Evolutionary conservation across 371 early-diverging fungal genomes (phyloP).

Genomic region (Chytridiales sp.): DNA sequence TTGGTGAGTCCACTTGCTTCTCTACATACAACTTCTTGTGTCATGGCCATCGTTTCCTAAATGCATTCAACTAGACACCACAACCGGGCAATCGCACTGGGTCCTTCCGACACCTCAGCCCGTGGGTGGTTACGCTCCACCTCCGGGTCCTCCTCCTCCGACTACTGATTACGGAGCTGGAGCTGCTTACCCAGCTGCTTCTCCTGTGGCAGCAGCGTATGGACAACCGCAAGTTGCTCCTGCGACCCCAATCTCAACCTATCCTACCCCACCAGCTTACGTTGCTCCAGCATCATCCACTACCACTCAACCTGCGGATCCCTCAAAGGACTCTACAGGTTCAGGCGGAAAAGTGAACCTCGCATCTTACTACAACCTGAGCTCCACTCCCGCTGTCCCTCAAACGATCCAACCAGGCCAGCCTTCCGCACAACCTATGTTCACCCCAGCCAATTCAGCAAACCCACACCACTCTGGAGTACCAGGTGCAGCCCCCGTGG

Average conservation of each 20-base stretch:
- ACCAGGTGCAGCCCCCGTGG: constrained; percentile 18
- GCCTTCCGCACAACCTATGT: not conserved
- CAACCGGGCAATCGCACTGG: constrained; percentile 27
- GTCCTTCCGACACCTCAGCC: constrained; percentile 18
- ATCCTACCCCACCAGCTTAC: not conserved
- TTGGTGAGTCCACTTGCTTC: constrained; percentile 15
- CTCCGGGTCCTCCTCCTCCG: constrained; percentile 17
- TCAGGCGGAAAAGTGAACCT: not conserved
- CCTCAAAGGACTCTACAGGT: not conserved
- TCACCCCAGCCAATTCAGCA: constrained; percentile 17
- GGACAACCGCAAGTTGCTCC: no score
- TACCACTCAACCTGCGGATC: not conserved
- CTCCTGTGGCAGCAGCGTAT: not conserved
- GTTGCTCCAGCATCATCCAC: not conserved
- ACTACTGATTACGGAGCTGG: no score
- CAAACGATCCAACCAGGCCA: constrained; percentile 8
- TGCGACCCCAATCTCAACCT: no score
- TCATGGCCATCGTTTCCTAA: not conserved
- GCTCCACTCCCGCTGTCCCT: constrained; percentile 2
- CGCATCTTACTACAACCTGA: constrained; percentile 12
- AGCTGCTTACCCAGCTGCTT: no score
- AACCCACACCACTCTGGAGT: constrained; percentile 10
- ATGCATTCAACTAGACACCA: constrained; percentile 17
- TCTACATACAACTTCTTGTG: not conserved
- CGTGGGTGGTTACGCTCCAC: constrained; percentile 9